Evolutionary conservation across 2,329 filamentous ascomycete genomes (phyloP).

Genomic region (Phoma sp.): DNA sequence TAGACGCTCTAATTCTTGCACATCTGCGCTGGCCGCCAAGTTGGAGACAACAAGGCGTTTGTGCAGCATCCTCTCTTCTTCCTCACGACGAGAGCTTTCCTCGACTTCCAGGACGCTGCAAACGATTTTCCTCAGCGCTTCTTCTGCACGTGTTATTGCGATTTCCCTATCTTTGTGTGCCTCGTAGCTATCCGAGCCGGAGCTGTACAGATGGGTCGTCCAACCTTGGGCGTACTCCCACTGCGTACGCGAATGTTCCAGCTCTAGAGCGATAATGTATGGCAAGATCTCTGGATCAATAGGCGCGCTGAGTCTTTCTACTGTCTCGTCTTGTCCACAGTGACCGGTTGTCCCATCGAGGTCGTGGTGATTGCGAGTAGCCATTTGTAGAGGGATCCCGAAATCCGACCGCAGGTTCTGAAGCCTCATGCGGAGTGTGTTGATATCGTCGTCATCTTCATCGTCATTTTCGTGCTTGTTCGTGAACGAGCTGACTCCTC

Average conservation of each 20-base stretch:
- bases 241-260: slow-evolving; percentile 17
- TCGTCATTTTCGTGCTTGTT: neutral
- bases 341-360: neutral
- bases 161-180: slow-evolving; percentile 14
- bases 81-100: slow-evolving; percentile 4
- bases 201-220: slow-evolving; percentile 24
- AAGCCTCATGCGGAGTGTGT: slow-evolving; percentile 1
- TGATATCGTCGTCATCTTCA: slow-evolving; percentile 10
- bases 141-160: slow-evolving; percentile 17
- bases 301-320: neutral
- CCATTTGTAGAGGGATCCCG: neutral
- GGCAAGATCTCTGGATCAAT: neutral
- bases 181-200: slow-evolving; percentile 7
- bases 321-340: neutral
- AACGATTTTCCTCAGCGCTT: slow-evolving; percentile 15
- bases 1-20: slow-evolving; percentile 21
- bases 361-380: neutral
- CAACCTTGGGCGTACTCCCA: slow-evolving; percentile 21
- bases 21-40: slow-evolving; percentile 32
- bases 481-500: neutral
- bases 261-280: slow-evolving; percentile 17
- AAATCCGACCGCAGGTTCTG: neutral
- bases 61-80: slow-evolving; percentile 18
- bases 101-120: slow-evolving; percentile 20
- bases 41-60: slow-evolving; percentile 33